Percentiles rank a stretch among this genome's conserved stretches.
Conservation (phyloP, 2,329 filamentous ascomycete species). For the Nakataea oryzae region DNA sequence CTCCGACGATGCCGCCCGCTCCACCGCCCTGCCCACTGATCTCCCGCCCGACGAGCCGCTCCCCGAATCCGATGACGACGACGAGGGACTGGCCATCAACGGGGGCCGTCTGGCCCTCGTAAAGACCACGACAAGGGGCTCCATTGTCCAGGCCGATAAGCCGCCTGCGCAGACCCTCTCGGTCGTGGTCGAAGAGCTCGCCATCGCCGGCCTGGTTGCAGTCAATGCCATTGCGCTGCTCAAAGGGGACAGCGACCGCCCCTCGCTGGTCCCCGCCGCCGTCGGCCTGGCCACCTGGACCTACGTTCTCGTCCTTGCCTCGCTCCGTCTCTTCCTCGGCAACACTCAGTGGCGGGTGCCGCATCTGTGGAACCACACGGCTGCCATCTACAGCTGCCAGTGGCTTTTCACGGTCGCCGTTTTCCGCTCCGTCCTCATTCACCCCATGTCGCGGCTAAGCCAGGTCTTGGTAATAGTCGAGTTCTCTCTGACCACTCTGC, state of each 20-base stretch:
- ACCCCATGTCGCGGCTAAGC: slow-evolving; percentile 54
- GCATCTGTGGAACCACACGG: slow-evolving; percentile 86
- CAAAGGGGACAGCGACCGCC: slow-evolving; percentile 39
- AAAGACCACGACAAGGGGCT: slow-evolving; percentile 52
- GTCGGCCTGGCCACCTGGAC: slow-evolving; percentile 66
- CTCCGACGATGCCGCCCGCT: slow-evolving; percentile 19
- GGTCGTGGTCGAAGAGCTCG: slow-evolving; percentile 64
- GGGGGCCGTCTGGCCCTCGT: slow-evolving; percentile 46
- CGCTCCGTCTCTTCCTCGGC: slow-evolving; percentile 58
- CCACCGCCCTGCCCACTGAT: slow-evolving; percentile 33
- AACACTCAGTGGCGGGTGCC: slow-evolving; percentile 57
- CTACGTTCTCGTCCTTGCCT: slow-evolving; percentile 67
- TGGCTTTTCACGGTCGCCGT: slow-evolving; percentile 69
- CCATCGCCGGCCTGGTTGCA: slow-evolving; percentile 60
- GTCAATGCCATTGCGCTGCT: slow-evolving; percentile 58
- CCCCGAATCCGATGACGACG: slow-evolving; percentile 32
- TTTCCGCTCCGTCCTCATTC: slow-evolving; percentile 78
- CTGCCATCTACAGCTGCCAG: slow-evolving; percentile 67
- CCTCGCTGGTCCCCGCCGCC: slow-evolving; percentile 47
- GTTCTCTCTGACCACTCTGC: slow-evolving; percentile 63
- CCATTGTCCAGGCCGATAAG: slow-evolving; percentile 61
- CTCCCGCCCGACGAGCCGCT: slow-evolving; percentile 36
- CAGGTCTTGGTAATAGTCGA: slow-evolving; percentile 59
- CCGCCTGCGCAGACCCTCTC: slow-evolving; percentile 64
- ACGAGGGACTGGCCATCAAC: slow-evolving; percentile 46